Conservation (phyloP, 352 stramenopile genomes). For the Blastocystis sp. region DNA sequence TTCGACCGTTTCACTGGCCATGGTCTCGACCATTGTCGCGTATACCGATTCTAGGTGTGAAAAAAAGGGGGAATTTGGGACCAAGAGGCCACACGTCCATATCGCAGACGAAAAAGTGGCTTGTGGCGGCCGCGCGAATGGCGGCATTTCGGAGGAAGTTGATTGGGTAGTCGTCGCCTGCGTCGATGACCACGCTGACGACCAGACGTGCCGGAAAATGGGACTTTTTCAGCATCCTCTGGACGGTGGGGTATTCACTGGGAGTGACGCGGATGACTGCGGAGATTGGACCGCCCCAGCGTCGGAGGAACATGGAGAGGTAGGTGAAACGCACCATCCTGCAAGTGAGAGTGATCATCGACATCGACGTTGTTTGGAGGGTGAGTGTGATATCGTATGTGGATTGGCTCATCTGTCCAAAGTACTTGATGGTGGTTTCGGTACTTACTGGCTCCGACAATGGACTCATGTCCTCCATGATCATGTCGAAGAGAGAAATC, state of each 20-base stretch:
- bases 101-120: conserved; percentile 42
- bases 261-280: not conserved
- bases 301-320: conserved; percentile 6
- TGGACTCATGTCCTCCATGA: too few relatives aligned
- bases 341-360: not conserved
- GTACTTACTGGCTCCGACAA: not conserved
- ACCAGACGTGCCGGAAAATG: conserved; percentile 11
- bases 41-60: not conserved
- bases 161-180: conserved; percentile 19
- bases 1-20: not conserved
- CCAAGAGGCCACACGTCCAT: conserved; percentile 48
- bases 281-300: conserved; percentile 28
- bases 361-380: conserved; percentile 23
- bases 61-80: not conserved
- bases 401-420: not conserved
- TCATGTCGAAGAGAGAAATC: too few relatives aligned
- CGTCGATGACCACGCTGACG: not conserved
- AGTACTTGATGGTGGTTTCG: not conserved
- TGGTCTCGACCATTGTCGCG: not conserved
- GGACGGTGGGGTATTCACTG: not conserved
- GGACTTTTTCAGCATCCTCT: not conserved
- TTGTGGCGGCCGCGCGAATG: not conserved
- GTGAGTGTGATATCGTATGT: conserved; percentile 8
- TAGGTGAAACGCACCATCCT: conserved; percentile 34
- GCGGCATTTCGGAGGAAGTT: conserved; percentile 42